Base-by-base conservation (phyloP, 345 rosid species). In the Jatropha curcas region DNA sequence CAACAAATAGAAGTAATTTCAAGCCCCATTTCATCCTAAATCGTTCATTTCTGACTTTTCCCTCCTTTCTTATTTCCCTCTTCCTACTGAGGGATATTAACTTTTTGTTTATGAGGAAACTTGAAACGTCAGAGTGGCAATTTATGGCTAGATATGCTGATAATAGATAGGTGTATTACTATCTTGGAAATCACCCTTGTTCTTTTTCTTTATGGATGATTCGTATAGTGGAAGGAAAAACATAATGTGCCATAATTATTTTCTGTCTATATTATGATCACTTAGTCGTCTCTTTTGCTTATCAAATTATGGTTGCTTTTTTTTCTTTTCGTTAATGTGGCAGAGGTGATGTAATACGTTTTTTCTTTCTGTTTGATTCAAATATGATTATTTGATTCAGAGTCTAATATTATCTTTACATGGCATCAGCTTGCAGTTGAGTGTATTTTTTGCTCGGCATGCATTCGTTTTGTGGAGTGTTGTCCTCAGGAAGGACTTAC, bases 401-500 rank as follows among this genome's bases (percentile, higher is more conserved):
- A 62, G 25, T 68, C 81, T 66, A 71, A 64, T 79, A 31, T 67
- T 67, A 45, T 67, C 57, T 80, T 76, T 65, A 30, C 17, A 25
- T 72, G 78, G 72, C 45, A 61, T 80, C 90, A 95, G 98, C 94
- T 95, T 79, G 99, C 99, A 63, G 99, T 95, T 82, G 99, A 95
- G 86, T 95, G 99, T 82, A 92, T 95, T 70, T 95, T 95, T 87
- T 95, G 98, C 86, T 95, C 98, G 41, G 99, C 99, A 30, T 95
- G 99, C 76, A 95, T 95, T 77, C 94, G 99, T 58, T 95, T 95
- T 80, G 98, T 85, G 76, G 97, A 91, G 82, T 92, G 97, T 82
- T 95, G 99, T 79, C 99, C 99, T 19, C 96, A 88, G 81, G 99
- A 95, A 81, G 99, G 97, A 69, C 92, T 95, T 70, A 95, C 94